Evolutionary conservation across 108 stramenopile species (phyloP).

Genomic region (Parietichytrium sp.): DNA sequence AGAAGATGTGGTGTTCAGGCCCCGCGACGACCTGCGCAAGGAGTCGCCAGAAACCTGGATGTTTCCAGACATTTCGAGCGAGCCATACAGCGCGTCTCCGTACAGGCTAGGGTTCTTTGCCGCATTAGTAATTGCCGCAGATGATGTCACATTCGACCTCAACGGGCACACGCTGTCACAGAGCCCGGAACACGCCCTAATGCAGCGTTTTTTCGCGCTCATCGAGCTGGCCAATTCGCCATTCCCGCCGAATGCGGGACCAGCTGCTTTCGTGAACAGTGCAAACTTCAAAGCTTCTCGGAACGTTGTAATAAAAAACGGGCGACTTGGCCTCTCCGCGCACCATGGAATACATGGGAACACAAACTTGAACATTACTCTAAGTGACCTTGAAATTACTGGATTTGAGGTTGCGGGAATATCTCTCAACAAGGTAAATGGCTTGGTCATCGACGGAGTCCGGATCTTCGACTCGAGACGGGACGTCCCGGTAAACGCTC

Average conservation of each 20-base stretch:
- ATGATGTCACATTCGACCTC: slow-evolving; percentile 40
- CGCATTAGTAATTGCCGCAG: slow-evolving; percentile 39
- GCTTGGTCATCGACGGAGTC: neutral
- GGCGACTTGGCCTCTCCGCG: slow-evolving; percentile 38
- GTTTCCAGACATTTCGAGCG: neutral
- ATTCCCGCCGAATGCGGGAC: slow-evolving; percentile 36
- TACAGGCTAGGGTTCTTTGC: slow-evolving; percentile 50
- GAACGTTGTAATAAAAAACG: neutral
- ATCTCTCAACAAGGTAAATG: slow-evolving; percentile 38
- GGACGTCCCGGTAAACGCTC: neutral
- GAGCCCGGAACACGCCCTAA: slow-evolving; percentile 38
- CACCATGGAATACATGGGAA: slow-evolving; percentile 57
- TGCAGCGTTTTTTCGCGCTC: slow-evolving; percentile 52
- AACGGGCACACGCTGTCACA: slow-evolving; percentile 44
- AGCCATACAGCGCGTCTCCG: neutral
- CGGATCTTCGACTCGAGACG: neutral
- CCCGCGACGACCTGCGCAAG: neutral
- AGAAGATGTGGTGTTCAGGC: neutral
- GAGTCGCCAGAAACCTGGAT: neutral
- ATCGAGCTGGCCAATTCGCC: slow-evolving; percentile 48
- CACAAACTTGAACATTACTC: slow-evolving; percentile 34
- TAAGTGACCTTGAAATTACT: slow-evolving; percentile 29
- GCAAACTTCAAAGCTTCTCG: slow-evolving; percentile 26
- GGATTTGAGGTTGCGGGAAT: slow-evolving; percentile 47
- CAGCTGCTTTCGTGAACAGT: neutral